Evolutionary conservation across 2,329 filamentous ascomycete species (phyloP), one percentile per base, ranked within the genome.

Genomic region (Pestalotiopsis sp.): DNA sequence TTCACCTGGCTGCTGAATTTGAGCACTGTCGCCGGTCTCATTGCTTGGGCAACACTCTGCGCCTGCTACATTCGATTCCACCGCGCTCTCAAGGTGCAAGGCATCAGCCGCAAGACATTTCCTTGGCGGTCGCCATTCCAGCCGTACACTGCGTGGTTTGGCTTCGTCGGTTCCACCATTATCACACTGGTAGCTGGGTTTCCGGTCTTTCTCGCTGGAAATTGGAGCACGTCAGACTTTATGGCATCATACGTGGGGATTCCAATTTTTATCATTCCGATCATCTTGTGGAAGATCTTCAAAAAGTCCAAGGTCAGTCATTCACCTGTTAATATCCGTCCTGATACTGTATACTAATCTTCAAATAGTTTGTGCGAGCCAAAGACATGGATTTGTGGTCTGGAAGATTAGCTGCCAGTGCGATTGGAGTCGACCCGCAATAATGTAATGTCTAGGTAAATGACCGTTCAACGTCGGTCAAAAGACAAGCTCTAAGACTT

Each of bases 221-320:
- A 70, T 38, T 73, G 69, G 68, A 31, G 27, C 60, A 72, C 78
- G 0, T 77, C 80, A 0, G 66, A 76, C 66, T 82, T 82, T 71
- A 69, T 83, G 3, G 80, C 80, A 0, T 77, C 77, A 11, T 82
- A 82, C 49, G 75, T 82, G 9, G 81, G 81, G 4, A 82, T 82
- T 57, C 80, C 80, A 1, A 80, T 81, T 52, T 81, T 81, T 68
- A 76, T 81, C 25, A 65, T 82, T n/a, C 81, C 81, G 0, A 81
- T 82, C 20, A 72, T 83, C 20, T 73, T 66, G 6, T 84, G 81
- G 81, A 84, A 84, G 70, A 7, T 83, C 5, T 72, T 73, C 60
- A 66, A 81, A 38, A 71, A 73, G 20, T 82, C 81, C 20, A 80
- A 79, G 77, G 79, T 79, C 69, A 69, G 78, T 77, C 31, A 31